Percentiles rank a stretch among this genome's conserved stretches.
These are phyloP conservation scores for Macrophomina phaseolina DNA, from an alignment of 2,329 filamentous ascomycete genomes.

Conservation along the genomic window DNA sequence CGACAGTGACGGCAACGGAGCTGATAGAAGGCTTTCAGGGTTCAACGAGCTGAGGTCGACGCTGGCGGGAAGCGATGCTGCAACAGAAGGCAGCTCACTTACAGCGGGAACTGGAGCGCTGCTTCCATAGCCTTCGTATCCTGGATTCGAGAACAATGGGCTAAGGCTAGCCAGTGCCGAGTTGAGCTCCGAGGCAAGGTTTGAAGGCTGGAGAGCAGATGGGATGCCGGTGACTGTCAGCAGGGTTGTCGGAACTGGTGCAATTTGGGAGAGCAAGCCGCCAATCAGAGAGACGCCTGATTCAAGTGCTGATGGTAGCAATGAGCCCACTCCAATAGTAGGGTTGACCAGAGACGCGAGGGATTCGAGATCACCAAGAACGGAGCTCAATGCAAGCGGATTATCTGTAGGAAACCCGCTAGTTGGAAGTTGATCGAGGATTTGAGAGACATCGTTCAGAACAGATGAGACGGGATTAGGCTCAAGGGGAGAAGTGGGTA, in stretches of 20 bases:
- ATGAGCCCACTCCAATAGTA: too few relatives aligned
- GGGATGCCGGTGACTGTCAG: neutral
- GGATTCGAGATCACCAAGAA: neutral
- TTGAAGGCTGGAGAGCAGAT: neutral
- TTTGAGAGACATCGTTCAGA: neutral
- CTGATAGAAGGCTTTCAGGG: too few relatives aligned
- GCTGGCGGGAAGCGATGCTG: neutral
- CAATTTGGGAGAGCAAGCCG: too few relatives aligned
- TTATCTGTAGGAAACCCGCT: neutral
- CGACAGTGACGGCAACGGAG: neutral
- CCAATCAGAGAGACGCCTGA: too few relatives aligned
- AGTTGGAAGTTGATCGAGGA: neutral
- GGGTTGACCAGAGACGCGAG: neutral
- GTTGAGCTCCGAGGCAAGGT: neutral
- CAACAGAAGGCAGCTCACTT: neutral
- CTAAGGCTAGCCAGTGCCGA: neutral
- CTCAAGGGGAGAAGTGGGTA: neutral
- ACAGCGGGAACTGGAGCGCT: neutral
- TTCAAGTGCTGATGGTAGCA: too few relatives aligned
- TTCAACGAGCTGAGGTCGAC: too few relatives aligned
- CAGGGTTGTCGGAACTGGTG: neutral
- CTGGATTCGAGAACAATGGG: too few relatives aligned
- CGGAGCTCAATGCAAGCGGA: neutral
- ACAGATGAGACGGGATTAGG: neutral
- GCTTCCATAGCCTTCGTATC: too few relatives aligned